Evolutionary conservation across 169 alveolate genomes (phyloP).

Genomic region (Besnoitia besnoiti): DNA sequence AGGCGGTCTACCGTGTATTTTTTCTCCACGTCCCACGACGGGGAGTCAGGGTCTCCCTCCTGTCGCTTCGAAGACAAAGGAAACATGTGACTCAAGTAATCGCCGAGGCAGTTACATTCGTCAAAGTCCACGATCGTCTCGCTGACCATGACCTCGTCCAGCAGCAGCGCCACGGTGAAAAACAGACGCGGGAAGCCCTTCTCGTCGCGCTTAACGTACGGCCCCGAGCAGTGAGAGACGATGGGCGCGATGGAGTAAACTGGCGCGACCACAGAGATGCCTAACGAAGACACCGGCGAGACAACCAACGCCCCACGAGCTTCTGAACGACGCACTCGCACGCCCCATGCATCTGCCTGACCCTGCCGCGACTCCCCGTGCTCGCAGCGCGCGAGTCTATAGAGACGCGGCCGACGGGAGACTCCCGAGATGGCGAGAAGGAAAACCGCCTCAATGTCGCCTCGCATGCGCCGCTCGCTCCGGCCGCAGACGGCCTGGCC

Average conservation of each 20-base stretch:
- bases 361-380: too few species aligned
- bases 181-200: not conserved
- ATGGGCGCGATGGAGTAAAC: not conserved
- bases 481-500: too few species aligned
- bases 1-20: conserved; percentile 16
- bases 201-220: not conserved
- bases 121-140: conserved; percentile 18
- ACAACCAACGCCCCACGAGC: too few species aligned
- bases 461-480: too few species aligned
- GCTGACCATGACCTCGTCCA: not conserved
- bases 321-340: too few species aligned
- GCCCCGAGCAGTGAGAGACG: not conserved
- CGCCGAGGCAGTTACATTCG: not conserved
- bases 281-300: too few species aligned
- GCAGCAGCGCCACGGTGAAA: not conserved
- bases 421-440: too few species aligned
- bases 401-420: too few species aligned
- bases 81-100: not conserved
- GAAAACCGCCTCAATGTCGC: too few species aligned
- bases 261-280: not conserved
- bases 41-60: not conserved
- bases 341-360: too few species aligned
- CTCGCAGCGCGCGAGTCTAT: too few species aligned
- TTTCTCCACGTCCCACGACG: not conserved
- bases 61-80: not conserved